phyloP scores from a whole-genome alignment of 305 asterid genomes.

The Euphrasia arctica region DNA sequence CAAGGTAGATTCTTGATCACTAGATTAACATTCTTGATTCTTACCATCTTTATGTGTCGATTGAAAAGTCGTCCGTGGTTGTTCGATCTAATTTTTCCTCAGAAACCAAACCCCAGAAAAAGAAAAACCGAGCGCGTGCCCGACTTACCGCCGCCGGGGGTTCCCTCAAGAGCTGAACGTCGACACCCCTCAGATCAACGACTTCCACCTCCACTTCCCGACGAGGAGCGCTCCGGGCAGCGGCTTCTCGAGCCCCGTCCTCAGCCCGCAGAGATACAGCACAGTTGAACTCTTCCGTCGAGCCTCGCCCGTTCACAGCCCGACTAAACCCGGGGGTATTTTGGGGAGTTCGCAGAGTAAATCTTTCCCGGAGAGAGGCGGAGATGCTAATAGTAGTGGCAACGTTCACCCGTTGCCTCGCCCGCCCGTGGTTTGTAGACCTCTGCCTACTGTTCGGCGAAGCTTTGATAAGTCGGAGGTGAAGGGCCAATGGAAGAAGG shows the following conservation, averaged over 20 bases:
- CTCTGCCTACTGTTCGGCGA: conserved; percentile 33
- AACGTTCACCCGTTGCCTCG: conserved; percentile 77
- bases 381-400: conserved; percentile 34
- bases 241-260: conserved; percentile 63
- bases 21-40: not conserved
- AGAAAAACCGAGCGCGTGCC: conserved; percentile 25
- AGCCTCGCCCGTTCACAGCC: no score
- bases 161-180: conserved; percentile 37
- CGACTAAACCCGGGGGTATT: no score
- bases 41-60: no score
- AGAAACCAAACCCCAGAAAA: not conserved
- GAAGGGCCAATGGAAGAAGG: conserved; percentile 75
- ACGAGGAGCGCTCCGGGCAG: conserved; percentile 76
- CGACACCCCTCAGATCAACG: not conserved
- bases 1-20: conserved; percentile 35
- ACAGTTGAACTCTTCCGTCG: conserved; percentile 42
- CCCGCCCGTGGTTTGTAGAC: conserved; percentile 59
- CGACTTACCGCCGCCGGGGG: conserved; percentile 48
- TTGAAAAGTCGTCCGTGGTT: no score
- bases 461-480: conserved; percentile 43
- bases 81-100: no score
- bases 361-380: conserved; percentile 26
- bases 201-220: conserved; percentile 43
- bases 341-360: no score
- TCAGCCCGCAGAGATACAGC: conserved; percentile 57